These are phyloP conservation scores for Durio zibethinus DNA, from an alignment of 345 rosid genomes.

Conservation along the genomic window DNA sequence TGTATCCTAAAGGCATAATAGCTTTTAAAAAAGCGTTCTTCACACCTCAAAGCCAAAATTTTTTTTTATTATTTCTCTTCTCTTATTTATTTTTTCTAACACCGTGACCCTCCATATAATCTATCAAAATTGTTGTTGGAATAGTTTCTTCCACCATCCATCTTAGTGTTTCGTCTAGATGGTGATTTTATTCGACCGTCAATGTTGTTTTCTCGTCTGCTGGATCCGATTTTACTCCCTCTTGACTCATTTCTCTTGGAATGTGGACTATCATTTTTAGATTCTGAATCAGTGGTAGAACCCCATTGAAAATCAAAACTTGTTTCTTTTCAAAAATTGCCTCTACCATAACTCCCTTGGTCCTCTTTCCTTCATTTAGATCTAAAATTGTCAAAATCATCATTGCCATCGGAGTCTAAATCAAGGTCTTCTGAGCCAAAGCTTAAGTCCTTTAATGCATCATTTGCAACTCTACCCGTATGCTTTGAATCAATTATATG, in stretches of 20 bases:
- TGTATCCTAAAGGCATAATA: too few relatives aligned
- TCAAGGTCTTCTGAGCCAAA: too few relatives aligned
- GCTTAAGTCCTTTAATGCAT: slow-evolving; percentile 40
- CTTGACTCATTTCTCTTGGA: slow-evolving; percentile 26
- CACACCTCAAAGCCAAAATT: too few relatives aligned
- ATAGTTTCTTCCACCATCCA: slow-evolving; percentile 11
- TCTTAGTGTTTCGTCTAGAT: slow-evolving; percentile 30
- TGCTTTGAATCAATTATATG: slow-evolving; percentile 49
- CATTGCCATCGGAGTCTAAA: slow-evolving; percentile 56
- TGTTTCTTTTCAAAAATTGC: slow-evolving; percentile 24
- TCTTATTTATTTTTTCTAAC: too few relatives aligned
- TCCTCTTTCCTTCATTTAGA: slow-evolving; percentile 28
- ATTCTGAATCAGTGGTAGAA: slow-evolving; percentile 45
- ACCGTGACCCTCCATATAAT: not conserved
- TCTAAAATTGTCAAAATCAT: slow-evolving; percentile 30
- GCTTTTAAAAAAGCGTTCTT: too few relatives aligned
- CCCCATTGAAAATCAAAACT: slow-evolving; percentile 29
- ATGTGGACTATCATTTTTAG: not conserved
- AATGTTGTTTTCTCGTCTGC: slow-evolving; percentile 33
- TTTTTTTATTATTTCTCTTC: too few relatives aligned
- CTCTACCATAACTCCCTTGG: slow-evolving; percentile 28
- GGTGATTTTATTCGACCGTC: slow-evolving; percentile 12
- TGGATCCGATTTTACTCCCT: slow-evolving; percentile 22
- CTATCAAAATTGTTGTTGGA: not conserved
- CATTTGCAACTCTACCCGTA: slow-evolving; percentile 29